Base-by-base conservation (phyloP, 2,329 filamentous ascomycete species). In the Scytalidium sp. region DNA sequence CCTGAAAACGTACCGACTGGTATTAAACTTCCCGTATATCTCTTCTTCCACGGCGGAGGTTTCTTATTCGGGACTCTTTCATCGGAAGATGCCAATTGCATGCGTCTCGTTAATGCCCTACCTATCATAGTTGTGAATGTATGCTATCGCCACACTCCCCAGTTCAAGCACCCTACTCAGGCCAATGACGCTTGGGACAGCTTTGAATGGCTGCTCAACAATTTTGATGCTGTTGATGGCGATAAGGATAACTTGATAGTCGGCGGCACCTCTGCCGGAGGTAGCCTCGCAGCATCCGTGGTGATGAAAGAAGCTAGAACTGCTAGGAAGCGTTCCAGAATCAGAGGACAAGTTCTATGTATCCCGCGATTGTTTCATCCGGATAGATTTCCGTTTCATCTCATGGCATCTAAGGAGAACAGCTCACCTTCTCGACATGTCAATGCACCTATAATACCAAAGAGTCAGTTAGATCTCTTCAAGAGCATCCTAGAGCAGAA, bases 121-220 rank as follows among this genome's bases (percentile, higher is more conserved):
- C n/a, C 78, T 0, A 59, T 72, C 11, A 49, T 54, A 1, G 55
- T 63, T 3, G 43, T 51, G 13, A 79, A 80, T 40, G 66, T 83
- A 11, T 79, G 81, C 54, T 84, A 84, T 59, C 74, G 81, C 0
- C 80, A 84, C 56, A 80, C 79, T 0, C 80, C 80, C 0, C 75
- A 83, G 46, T 64, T 72, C 53, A 56, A 51, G 0, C 83, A 76
- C 50, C 81, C 81, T 0, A 75, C 70, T 0, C 70, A 74, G 0
- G 81, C 74, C 73, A 52, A 76, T 41, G 81, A 85, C 43, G 62
- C 69, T 0, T 73, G 79, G 50, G 81, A 83, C 42, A 72, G 74
- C 0, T 76, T 81, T 25, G 65, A 71, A 17, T 85, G 80, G 81
- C 59, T 79, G 0, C 73, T 80, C 45, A 62, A 65, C 13, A 64